phyloP scores from a whole-genome alignment of 768 basidiomycete species.

The Termitomyces sp. region DNA sequence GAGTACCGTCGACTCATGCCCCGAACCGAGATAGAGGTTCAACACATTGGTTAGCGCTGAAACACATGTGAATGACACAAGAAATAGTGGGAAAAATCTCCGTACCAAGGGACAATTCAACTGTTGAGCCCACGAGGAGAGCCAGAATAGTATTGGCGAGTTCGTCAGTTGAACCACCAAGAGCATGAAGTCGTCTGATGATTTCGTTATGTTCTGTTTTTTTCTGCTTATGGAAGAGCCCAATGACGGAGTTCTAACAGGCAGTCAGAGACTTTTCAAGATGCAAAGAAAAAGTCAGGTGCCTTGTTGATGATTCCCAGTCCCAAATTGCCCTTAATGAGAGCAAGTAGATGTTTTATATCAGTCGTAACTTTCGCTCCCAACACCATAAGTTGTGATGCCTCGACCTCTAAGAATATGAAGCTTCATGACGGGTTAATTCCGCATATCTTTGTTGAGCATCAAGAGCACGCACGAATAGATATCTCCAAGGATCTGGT shows the following conservation, averaged over 20 bases:
- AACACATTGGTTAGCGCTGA: conserved; percentile 63
- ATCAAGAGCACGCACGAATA: conserved; percentile 49
- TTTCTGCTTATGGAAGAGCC: conserved; percentile 44
- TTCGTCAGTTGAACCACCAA: conserved; percentile 56
- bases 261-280: conserved; percentile 8
- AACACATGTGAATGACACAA: background rate
- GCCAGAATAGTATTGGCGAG: conserved; percentile 70
- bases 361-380: conserved; percentile 49
- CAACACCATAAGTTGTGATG: conserved; percentile 53
- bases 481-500: conserved; percentile 61
- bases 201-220: conserved; percentile 48
- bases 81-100: conserved; percentile 13
- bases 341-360: conserved; percentile 47
- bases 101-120: conserved; percentile 66
- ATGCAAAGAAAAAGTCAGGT: conserved; percentile 7
- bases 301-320: conserved; percentile 43
- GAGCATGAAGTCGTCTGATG: conserved; percentile 51
- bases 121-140: conserved; percentile 61
- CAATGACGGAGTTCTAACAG: conserved; percentile 34
- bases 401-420: conserved; percentile 71
- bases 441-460: too few species aligned
- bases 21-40: conserved; percentile 59
- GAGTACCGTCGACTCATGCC: conserved; percentile 35
- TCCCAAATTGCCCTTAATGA: conserved; percentile 53
- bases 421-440: conserved; percentile 42